Percentiles rank a stretch among this genome's conserved stretches.
These are phyloP conservation scores for Panaeolus papilionaceus DNA, from an alignment of 768 basidiomycete genomes.

Conservation along the genomic window DNA sequence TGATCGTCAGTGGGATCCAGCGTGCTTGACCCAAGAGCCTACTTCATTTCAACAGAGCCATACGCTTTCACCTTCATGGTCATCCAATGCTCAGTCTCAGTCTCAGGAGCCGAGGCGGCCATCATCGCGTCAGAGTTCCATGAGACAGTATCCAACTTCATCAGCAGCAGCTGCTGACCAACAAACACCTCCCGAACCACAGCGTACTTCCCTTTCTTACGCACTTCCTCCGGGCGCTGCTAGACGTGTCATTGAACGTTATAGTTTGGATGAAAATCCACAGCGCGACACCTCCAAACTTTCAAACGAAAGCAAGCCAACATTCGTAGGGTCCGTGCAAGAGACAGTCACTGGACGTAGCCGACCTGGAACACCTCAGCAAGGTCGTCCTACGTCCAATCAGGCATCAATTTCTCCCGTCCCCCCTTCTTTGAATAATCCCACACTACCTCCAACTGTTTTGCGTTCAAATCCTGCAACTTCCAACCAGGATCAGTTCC, in stretches of 20 bases:
- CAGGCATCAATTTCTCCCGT: conserved; percentile 33
- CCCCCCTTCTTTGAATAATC: conserved; percentile 38
- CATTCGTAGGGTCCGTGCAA: conserved; percentile 36
- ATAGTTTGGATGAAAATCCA: conserved; percentile 54
- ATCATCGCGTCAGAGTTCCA: conserved; percentile 8
- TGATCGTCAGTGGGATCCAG: conserved; percentile 27
- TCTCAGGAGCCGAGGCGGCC: conserved; percentile 16
- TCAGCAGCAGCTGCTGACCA: conserved; percentile 26
- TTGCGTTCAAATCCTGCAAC: conserved; percentile 28
- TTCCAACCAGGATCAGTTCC: conserved; percentile 35
- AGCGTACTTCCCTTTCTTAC: conserved; percentile 49
- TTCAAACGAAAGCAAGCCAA: conserved; percentile 41
- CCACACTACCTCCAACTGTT: conserved; percentile 20
- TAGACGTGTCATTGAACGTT: conserved; percentile 56
- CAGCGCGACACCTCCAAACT: conserved; percentile 41
- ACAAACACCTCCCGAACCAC: conserved; percentile 38
- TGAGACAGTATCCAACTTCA: not conserved
- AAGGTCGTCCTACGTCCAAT: conserved; percentile 25
- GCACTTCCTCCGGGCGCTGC: conserved; percentile 48
- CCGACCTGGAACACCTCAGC: conserved; percentile 25
- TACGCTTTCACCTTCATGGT: conserved; percentile 15
- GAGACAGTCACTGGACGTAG: conserved; percentile 32
- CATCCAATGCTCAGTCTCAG: conserved; percentile 30
- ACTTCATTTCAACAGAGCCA: conserved; percentile 17
- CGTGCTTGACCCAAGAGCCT: conserved; percentile 18